Conservation (phyloP, 805 yeast species). For the Saccharomycopsis fibuligera region DNA sequence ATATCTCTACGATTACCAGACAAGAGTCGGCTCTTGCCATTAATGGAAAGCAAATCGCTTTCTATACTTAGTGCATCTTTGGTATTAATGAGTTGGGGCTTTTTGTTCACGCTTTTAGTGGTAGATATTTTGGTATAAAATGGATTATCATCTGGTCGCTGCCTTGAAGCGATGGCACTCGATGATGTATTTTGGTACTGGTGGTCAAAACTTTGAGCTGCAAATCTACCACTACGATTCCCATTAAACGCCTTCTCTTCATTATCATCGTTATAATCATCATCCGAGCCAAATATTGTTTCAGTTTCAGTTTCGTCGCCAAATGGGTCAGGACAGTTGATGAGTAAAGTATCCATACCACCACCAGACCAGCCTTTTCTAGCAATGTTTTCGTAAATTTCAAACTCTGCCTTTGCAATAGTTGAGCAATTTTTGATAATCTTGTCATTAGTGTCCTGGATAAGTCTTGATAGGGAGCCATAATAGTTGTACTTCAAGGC, state of each 20-base stretch:
- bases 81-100: slow-evolving; percentile 10
- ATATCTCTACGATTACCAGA: too few relatives aligned
- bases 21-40: not conserved
- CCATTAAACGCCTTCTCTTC: not conserved
- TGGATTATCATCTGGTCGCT: not conserved
- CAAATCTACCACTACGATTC: not conserved
- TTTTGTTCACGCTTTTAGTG: not conserved
- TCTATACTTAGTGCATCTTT: slow-evolving; percentile 8
- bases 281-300: slow-evolving; percentile 16
- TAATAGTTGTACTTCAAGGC: slow-evolving; percentile 68
- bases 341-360: slow-evolving; percentile 65
- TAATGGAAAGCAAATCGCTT: not conserved
- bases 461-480: slow-evolving; percentile 52
- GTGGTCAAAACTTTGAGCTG: too few relatives aligned
- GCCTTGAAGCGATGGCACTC: not conserved
- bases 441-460: slow-evolving; percentile 53
- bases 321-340: slow-evolving; percentile 63
- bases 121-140: slow-evolving; percentile 3
- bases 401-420: slow-evolving; percentile 72
- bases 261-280: slow-evolving; percentile 5
- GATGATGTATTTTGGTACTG: not conserved
- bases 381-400: slow-evolving; percentile 74
- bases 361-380: slow-evolving; percentile 85
- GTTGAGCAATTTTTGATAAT: slow-evolving; percentile 54
- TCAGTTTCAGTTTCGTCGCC: slow-evolving; percentile 27